Base-by-base conservation (phyloP, 768 basidiomycete genomes). In the Cyclocybe aegerita region DNA sequence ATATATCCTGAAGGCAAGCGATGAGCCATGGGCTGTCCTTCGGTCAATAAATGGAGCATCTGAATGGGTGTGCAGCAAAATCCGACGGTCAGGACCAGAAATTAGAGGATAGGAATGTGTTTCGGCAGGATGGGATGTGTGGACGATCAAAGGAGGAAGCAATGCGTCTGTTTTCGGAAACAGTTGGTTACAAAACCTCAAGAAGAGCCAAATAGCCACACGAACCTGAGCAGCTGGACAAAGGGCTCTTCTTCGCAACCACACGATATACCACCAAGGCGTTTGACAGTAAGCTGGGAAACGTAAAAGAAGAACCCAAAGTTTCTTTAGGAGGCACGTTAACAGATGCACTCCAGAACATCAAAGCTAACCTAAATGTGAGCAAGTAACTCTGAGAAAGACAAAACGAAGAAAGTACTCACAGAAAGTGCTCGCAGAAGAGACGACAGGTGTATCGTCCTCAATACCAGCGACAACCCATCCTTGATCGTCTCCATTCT, bases 61-160 rank as follows among this genome's bases (percentile, higher is more conserved):
- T 6, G 78, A 65, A 62, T 93, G 88, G 0, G 85, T 80, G 62
- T 92, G 89, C 9, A 91, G 72, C n/a, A 80, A 68, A 35, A 77
- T 73, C 3, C 68, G 70, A 35, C 69, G 72, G 35, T 67, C 60
- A 11, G 56, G 65, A 0, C 61, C 62, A 41, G 58, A 61, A 36
- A 53, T 54, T 29, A 88, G 70, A 30, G 83, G 79, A 63, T 80
- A 82, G 57, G 88, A 89, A 60, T 90, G 84, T 0, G 80, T 79
- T 68, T 92, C 90, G 8, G 75, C 66, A 1, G 71, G 61, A 43
- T 78, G 70, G 0, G 89, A 83, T 0, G 72, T 72, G 50, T 92
- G 86, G 30, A 78, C 68, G 9, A 93, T 69, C n/a, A 93, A 67
- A 2, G 90, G 88, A 4, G 80, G 70, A 36, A 91, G 69, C 5